Base-by-base conservation (phyloP, 768 basidiomycete genomes). In the Cystobasidium tubakii region DNA sequence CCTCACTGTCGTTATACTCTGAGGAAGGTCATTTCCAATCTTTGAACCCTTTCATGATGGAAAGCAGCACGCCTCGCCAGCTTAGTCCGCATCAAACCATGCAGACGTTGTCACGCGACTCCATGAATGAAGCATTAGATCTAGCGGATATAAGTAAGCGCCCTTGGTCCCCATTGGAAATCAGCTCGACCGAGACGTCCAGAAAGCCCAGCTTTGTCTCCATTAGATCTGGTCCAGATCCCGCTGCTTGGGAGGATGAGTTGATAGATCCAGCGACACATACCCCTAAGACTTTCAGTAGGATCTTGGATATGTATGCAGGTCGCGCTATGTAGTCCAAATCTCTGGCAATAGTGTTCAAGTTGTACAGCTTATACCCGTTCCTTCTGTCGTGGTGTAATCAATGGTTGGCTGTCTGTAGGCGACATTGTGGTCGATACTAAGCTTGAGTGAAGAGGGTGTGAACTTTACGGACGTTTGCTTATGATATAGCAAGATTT, bases 1-100 rank as follows among this genome's bases (percentile, higher is more conserved):
- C 63, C 19, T 39, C 43, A 12, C 15, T 46, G 39, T 65, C 63
- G 10, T 10, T 65, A 46, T 65, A 65, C 23, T 65, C 63, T 39
- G 31, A 65, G 21, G 27, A 65, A n/a, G 23, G 27, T 12, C 63
- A 65, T 29, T 2, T 29, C 12, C 23, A 6, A 29, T 23, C 57
- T 25, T 29, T 34, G 13, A 60, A 60, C 29, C 57, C 57, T 31
- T 60, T 60, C 23, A 10, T 15, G 4, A 19, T 4, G 57, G 39
- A 27, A 65, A 15, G 27, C 29, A 29, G 4, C 57, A 27, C 57
- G 10, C 53, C 21, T 6, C 27, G n/a, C 21, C 23, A 29, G 12
- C 33, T 15, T 7, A 23, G 53, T n/a, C 7, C n/a, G n/a, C 27
- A 29, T 29, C n/a, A 7, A 55, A 23, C 7, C 53, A n/a, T 6